These are phyloP conservation scores for Escovopsis sp. DNA, from an alignment of 2,329 filamentous ascomycete genomes.

Conservation along the genomic window DNA sequence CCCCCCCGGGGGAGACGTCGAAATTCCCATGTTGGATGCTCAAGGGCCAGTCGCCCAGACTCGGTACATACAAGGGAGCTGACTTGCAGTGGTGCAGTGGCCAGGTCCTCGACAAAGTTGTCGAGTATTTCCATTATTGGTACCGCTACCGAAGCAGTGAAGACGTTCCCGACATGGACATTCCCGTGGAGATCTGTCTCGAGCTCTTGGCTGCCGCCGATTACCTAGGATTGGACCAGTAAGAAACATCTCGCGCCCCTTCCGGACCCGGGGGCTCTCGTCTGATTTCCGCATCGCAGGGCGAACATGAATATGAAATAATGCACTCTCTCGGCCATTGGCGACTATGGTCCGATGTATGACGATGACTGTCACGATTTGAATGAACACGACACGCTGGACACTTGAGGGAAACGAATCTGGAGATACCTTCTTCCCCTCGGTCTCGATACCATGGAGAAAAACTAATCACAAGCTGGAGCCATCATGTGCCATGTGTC, in stretches of 20 bases:
- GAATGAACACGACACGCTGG: too few relatives aligned
- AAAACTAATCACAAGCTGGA: too few relatives aligned
- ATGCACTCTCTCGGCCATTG: conserved; percentile 4
- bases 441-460: too few relatives aligned
- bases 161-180: conserved; percentile 68
- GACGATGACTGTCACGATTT: background rate
- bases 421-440: too few relatives aligned
- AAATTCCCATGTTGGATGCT: too few relatives aligned
- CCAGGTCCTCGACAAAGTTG: conserved; percentile 63
- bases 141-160: conserved; percentile 55
- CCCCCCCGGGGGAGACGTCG: too few relatives aligned
- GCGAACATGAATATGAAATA: conserved; percentile 24
- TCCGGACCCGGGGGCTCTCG: conserved; percentile 3
- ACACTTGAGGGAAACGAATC: too few relatives aligned
- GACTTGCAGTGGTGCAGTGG: too few relatives aligned
- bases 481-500: too few relatives aligned
- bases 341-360: background rate
- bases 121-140: conserved; percentile 74
- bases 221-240: conserved; percentile 54
- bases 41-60: too few relatives aligned
- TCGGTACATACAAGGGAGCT: too few relatives aligned
- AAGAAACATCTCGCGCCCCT: too few relatives aligned
- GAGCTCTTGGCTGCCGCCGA: conserved; percentile 67
- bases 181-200: conserved; percentile 63
- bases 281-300: conserved; percentile 20